A percentile compares a stretch with the other conserved stretches of the same genome.
phyloP scores from a whole-genome alignment of 768 basidiomycete genomes.

The Podaxis pistillaris region DNA sequence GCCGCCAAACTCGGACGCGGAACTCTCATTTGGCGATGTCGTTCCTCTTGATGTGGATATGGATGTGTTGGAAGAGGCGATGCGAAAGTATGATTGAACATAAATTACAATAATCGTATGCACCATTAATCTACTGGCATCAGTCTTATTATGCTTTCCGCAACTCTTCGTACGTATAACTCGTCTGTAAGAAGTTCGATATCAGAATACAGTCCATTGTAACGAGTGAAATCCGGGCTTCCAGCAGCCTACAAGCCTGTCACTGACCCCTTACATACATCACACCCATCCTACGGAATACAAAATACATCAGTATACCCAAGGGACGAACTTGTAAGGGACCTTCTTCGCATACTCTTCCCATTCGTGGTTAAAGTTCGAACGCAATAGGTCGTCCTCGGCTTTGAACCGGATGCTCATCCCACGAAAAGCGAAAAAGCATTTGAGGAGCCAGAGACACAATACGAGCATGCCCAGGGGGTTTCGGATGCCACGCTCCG shows the following conservation, averaged over 20 bases:
- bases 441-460: conserved; percentile 31
- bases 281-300: background rate
- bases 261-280: background rate
- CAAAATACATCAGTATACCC: conserved; percentile 23
- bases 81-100: conserved; percentile 30
- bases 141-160: background rate
- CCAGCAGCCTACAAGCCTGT: background rate
- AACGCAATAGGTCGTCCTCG: conserved; percentile 36
- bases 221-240: background rate
- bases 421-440: conserved; percentile 32
- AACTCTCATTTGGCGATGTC: conserved; percentile 26
- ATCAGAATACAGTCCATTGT: background rate
- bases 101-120: background rate
- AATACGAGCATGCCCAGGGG: conserved; percentile 23
- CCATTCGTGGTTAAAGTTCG: conserved; percentile 34
- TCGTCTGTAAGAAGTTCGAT: conserved; percentile 3
- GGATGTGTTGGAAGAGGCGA: conserved; percentile 33
- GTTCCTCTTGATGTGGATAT: conserved; percentile 18
- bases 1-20: conserved; percentile 17
- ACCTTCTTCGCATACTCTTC: conserved; percentile 35
- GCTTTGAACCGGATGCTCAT: conserved; percentile 29
- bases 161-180: background rate
- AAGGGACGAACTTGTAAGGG: conserved; percentile 38
- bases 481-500: conserved; percentile 22
- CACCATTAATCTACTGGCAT: background rate